Evolutionary conservation across 75 land plant genomes (phyloP).

Genomic region (Larix kaempferi): DNA sequence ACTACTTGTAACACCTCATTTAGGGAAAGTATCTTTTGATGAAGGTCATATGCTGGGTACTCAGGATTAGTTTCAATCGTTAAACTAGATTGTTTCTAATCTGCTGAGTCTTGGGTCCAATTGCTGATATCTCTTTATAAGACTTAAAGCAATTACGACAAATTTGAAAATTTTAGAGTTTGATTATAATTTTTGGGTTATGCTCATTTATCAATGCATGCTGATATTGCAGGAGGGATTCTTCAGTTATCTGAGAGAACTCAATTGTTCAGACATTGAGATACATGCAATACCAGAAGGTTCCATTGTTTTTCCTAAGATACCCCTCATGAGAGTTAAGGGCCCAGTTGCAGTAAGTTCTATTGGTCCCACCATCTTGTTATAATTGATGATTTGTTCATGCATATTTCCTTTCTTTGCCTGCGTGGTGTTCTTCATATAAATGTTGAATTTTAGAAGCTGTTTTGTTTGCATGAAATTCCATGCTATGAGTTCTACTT

Average conservation of each 20-base stretch:
- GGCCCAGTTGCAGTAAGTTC: conserved; percentile 88
- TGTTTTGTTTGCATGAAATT: conserved; percentile 5
- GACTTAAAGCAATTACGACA: background rate
- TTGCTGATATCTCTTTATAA: background rate
- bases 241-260: conserved; percentile 54
- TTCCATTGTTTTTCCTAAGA: conserved; percentile 86
- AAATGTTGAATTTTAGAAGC: background rate
- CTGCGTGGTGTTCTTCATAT: background rate
- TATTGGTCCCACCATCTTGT: background rate
- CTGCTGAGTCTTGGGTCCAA: background rate
- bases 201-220: conserved; percentile 5
- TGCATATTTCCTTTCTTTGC: background rate
- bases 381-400: background rate
- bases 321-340: conserved; percentile 79
- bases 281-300: conserved; percentile 85
- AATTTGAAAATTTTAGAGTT: background rate
- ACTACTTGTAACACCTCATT: too few relatives aligned
- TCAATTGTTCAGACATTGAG: conserved; percentile 81
- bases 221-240: conserved; percentile 63
- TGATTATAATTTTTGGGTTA: background rate
- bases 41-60: too few relatives aligned
- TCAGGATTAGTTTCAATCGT: background rate
- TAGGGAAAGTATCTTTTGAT: too few relatives aligned
- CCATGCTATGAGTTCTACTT: background rate
- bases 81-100: background rate